Conservation (phyloP, 2,329 filamentous ascomycete species). For the Fusarium fracticaudum region DNA sequence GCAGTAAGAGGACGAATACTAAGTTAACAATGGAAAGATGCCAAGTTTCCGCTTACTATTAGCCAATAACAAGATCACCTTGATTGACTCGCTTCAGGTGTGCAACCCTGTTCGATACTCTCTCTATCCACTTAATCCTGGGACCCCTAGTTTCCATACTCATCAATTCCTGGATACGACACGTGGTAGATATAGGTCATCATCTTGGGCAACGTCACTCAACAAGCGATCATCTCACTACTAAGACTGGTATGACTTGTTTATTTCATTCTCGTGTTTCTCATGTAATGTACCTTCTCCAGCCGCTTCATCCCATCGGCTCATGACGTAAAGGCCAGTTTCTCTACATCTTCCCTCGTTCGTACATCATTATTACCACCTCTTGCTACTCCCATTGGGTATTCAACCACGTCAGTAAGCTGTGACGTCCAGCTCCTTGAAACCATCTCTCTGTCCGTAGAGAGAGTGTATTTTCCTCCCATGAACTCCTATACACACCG, state of each 20-base stretch:
- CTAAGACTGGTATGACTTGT: neutral
- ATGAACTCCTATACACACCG: constrained; percentile 36
- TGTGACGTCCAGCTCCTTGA: constrained; percentile 10
- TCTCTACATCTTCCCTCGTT: constrained; percentile 17
- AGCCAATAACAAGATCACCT: neutral
- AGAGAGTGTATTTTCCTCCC: constrained; percentile 9
- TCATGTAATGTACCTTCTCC: constrained; percentile 19
- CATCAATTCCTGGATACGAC: neutral
- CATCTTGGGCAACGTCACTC: neutral
- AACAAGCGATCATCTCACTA: neutral
- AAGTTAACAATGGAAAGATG: neutral
- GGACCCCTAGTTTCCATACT: too few relatives aligned
- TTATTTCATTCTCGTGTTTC: constrained; percentile 38
- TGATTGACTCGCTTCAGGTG: neutral
- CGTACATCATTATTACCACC: constrained; percentile 31
- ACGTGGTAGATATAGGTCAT: too few relatives aligned
- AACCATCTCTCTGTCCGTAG: constrained; percentile 10
- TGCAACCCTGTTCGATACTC: neutral
- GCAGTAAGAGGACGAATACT: neutral
- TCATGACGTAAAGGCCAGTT: constrained; percentile 9
- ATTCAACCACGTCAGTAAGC: constrained; percentile 29
- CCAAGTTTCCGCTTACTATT: neutral
- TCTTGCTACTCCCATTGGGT: constrained; percentile 22
- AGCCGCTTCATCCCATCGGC: neutral
- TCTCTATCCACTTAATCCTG: neutral